phyloP scores from a whole-genome alignment of 2,329 filamentous ascomycete genomes.

The Trichoderma sp. region DNA sequence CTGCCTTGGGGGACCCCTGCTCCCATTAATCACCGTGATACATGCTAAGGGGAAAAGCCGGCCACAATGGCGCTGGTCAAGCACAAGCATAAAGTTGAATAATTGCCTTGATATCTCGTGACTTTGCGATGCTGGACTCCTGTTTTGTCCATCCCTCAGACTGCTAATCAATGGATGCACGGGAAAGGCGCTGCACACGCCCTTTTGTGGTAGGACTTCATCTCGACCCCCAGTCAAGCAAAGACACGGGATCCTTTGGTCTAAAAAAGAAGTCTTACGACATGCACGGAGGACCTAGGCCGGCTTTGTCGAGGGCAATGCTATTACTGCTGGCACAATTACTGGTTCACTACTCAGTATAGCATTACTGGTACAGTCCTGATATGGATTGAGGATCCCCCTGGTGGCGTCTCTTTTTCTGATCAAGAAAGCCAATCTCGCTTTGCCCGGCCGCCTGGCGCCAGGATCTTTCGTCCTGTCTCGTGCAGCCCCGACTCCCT shows the following conservation, averaged over 20 bases:
- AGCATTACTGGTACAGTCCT: not conserved
- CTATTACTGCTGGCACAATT: not conserved
- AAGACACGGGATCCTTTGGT: not conserved
- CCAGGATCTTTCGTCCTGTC: not conserved
- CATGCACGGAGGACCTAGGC: not conserved
- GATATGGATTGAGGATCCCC: not conserved
- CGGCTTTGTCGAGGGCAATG: not conserved
- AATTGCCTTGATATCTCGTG: not conserved
- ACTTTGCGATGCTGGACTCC: not conserved
- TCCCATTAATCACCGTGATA: conserved; percentile 6
- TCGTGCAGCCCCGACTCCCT: conserved; percentile 4
- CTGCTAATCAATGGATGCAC: not conserved
- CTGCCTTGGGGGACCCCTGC: not conserved
- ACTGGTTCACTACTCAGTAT: not conserved
- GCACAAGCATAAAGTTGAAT: conserved; percentile 3
- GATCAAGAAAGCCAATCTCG: conserved; percentile 11
- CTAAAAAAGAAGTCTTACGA: not conserved
- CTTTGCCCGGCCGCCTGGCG: not conserved
- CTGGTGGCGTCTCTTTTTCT: not conserved
- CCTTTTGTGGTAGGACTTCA: not conserved
- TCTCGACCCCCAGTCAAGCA: not conserved
- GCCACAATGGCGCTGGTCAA: not conserved
- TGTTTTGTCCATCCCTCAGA: not conserved
- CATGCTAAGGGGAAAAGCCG: not conserved
- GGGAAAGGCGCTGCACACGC: not conserved